These are phyloP conservation scores for Ceratocystis huliohia DNA, from an alignment of 2,329 filamentous ascomycete genomes.

Conservation along the genomic window DNA sequence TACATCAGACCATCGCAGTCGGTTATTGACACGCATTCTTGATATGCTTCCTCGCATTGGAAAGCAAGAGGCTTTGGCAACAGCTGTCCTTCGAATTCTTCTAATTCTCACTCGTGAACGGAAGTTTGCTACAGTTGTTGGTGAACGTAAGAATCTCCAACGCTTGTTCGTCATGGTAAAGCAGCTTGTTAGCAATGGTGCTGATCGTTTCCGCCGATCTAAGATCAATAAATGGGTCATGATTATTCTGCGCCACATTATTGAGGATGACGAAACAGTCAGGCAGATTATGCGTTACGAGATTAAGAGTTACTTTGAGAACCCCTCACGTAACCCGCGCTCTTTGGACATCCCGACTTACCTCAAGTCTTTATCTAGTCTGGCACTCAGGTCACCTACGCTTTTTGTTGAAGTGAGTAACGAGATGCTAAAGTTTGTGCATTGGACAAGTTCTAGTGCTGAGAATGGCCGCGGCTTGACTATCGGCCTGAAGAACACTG, in stretches of 20 bases:
- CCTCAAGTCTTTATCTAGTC: conserved; percentile 61
- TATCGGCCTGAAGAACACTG: conserved; percentile 17
- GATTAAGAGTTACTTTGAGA: conserved; percentile 65
- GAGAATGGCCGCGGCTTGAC: conserved; percentile 18
- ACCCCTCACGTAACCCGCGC: conserved; percentile 37
- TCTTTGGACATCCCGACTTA: conserved; percentile 59
- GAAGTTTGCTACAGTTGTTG: conserved; percentile 59
- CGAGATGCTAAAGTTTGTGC: conserved; percentile 54
- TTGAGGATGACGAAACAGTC: conserved; percentile 85
- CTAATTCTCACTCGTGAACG: conserved; percentile 78
- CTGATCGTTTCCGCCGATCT: conserved; percentile 53
- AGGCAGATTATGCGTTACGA: conserved; percentile 86
- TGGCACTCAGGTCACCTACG: conserved; percentile 68
- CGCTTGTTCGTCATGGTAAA: conserved; percentile 91
- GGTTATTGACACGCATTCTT: conserved; percentile 64
- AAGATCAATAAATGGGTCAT: conserved; percentile 53
- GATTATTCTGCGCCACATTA: conserved; percentile 77
- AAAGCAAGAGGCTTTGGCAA: conserved; percentile 72
- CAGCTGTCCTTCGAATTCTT: conserved; percentile 70
- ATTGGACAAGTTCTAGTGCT: conserved; percentile 15
- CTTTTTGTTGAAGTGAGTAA: conserved; percentile 80
- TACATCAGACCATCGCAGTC: conserved; percentile 41
- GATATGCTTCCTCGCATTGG: conserved; percentile 74
- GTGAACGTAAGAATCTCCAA: conserved; percentile 80
- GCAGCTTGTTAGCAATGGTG: conserved; percentile 69